phyloP scores from a whole-genome alignment of 2,329 filamentous ascomycete genomes.

The Magnaporthales sp. region DNA sequence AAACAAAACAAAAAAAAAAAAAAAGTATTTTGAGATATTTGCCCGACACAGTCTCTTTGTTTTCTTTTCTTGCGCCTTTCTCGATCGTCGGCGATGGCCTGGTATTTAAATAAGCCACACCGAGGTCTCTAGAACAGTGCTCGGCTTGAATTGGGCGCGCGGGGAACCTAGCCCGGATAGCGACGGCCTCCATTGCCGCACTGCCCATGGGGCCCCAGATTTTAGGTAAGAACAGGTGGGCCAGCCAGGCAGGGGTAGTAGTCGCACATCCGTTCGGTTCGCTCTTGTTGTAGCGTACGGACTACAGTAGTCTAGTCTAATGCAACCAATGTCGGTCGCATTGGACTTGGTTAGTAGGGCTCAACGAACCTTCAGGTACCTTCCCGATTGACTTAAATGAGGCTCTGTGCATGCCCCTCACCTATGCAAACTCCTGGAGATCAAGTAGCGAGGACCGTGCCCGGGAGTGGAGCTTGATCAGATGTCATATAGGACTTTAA shows the following conservation, averaged over 20 bases:
- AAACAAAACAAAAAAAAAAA: too few relatives aligned
- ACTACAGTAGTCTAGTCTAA: too few relatives aligned
- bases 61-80: background rate
- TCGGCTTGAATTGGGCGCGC: background rate
- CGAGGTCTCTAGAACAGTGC: background rate
- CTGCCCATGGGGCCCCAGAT: background rate
- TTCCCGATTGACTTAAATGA: too few relatives aligned
- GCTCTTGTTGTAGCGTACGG: background rate
- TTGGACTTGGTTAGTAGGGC: too few relatives aligned
- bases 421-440: too few relatives aligned
- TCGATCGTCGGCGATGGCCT: background rate
- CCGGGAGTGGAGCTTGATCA: background rate
- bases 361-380: too few relatives aligned
- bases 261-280: background rate
- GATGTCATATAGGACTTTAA: background rate
- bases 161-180: conserved; percentile 1
- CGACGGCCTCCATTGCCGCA: background rate
- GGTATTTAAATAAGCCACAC: too few relatives aligned
- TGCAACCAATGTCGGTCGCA: too few relatives aligned
- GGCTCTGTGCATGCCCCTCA: too few relatives aligned
- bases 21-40: too few relatives aligned
- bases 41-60: too few relatives aligned
- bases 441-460: background rate
- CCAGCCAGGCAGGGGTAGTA: background rate
- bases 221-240: background rate